Conservation (phyloP, 78 protist genomes). For the Isochrysis galbana region DNA sequence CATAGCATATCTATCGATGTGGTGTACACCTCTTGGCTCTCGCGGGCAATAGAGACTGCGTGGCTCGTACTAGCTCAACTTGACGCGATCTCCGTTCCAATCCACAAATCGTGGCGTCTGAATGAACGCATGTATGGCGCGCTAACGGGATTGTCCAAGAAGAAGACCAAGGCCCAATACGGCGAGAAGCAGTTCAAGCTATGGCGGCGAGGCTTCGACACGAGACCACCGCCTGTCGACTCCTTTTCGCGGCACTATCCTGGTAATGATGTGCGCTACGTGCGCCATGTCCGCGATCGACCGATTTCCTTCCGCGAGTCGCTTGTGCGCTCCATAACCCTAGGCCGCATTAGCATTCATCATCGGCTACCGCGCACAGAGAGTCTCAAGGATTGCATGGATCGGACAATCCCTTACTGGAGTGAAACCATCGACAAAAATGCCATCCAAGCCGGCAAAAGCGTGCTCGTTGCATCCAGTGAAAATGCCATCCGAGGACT, state of each 20-base stretch:
- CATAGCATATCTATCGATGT: neutral
- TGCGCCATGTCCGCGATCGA: neutral
- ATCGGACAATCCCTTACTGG: constrained; percentile 25
- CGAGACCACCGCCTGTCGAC: neutral
- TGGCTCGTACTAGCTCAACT: neutral
- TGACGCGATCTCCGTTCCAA: neutral
- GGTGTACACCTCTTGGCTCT: constrained; percentile 20
- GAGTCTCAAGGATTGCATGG: constrained; percentile 19
- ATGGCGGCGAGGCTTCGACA: neutral
- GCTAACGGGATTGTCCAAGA: constrained; percentile 4
- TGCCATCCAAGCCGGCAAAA: neutral
- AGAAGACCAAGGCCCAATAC: neutral
- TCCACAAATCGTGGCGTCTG: constrained; percentile 16
- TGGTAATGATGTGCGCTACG: neutral
- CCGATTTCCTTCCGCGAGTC: neutral
- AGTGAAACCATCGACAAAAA: neutral
- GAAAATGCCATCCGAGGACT: constrained; percentile 28
- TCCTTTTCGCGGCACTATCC: constrained; percentile 15
- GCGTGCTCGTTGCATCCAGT: neutral
- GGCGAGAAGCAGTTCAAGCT: constrained; percentile 11
- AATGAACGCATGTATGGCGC: constrained; percentile 4
- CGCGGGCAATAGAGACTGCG: constrained; percentile 2
- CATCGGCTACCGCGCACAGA: neutral
- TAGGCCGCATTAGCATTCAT: neutral
- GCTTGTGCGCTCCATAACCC: neutral